Evolutionary conservation across 345 rosid species (phyloP), one percentile per base, ranked within the genome.

Genomic region (Geranium brycei): DNA sequence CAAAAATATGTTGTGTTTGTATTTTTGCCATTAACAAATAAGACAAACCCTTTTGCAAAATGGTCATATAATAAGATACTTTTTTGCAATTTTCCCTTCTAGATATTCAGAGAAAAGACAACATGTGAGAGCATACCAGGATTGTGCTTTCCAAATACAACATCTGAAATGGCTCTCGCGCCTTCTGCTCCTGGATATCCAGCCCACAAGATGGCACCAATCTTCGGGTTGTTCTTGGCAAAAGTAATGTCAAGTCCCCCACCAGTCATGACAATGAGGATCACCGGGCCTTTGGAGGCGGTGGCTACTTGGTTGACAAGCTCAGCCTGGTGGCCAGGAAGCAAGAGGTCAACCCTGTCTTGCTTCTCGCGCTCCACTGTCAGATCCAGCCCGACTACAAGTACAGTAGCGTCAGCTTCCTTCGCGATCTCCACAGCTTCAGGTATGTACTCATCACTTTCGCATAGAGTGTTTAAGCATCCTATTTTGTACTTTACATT

Each of bases 131-230:
- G 53, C 53, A 47, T 47, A 82, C 84, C 79, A 11, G 83, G 83
- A 75, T 79, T 79, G 18, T 75, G 62, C 51, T 80, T 81, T 41
- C 83, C 85, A 40, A 79, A 83, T 5, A 83, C 64, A 41, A 83
- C 77, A 47, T 80, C 74, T 19, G 85, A 81, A 11, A 79, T 68
- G 63, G 80, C 83, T 31, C 69, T 81, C 60, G 83, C 87, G 17
- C 87, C 85, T 7, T 76, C 85, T 67, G 81, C 76, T 53, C 85
- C 85, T 3, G 85, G 87, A 63, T 78, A 83, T 10, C 85, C 87
- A 0, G 75, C 85, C 85, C 85, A 83, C 65, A 83, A 51, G 19
- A 83, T 78, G 19, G 72, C 83, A 3, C 73, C 68, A 31, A 80
- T 73, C 41, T 69, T 78, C 2, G 85, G 69, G 55, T 47, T 47